Conservation (phyloP, 305 asterid genomes). For the Ajuga reptans region DNA sequence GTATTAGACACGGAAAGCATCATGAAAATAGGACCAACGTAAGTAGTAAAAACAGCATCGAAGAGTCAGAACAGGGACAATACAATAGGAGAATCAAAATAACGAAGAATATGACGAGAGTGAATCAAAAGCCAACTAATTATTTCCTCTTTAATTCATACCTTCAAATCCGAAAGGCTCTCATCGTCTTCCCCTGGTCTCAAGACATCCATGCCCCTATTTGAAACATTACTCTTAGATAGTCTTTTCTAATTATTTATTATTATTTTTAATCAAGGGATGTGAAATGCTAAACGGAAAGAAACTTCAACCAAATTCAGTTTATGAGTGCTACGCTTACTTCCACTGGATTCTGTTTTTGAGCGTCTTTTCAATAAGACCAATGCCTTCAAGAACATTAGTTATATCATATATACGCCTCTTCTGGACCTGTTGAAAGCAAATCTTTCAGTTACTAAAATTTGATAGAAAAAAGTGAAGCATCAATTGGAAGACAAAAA, state of each 20-base stretch:
- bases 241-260: too few relatives aligned
- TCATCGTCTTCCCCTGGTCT: slow-evolving; percentile 63
- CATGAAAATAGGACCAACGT: background rate
- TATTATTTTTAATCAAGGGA: too few relatives aligned
- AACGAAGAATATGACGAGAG: background rate
- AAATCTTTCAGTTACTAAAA: slow-evolving; percentile 17
- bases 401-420: slow-evolving; percentile 97
- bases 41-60: background rate
- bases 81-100: background rate
- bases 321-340: slow-evolving; percentile 35
- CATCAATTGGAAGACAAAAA: slow-evolving; percentile 4
- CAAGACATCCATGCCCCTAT: slow-evolving; percentile 71
- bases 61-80: background rate
- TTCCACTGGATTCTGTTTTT: slow-evolving; percentile 95
- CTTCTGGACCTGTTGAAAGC: slow-evolving; percentile 65
- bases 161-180: slow-evolving; percentile 65
- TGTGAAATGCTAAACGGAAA: background rate
- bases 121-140: background rate
- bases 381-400: slow-evolving; percentile 93
- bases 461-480: slow-evolving; percentile 14
- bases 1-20: background rate
- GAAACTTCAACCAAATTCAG: background rate
- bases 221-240: slow-evolving; percentile 17
- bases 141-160: slow-evolving; percentile 5
- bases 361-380: slow-evolving; percentile 83